Evolutionary conservation across 306 rosid genomes (phyloP).

Genomic region (Sesbania bispinosa): DNA sequence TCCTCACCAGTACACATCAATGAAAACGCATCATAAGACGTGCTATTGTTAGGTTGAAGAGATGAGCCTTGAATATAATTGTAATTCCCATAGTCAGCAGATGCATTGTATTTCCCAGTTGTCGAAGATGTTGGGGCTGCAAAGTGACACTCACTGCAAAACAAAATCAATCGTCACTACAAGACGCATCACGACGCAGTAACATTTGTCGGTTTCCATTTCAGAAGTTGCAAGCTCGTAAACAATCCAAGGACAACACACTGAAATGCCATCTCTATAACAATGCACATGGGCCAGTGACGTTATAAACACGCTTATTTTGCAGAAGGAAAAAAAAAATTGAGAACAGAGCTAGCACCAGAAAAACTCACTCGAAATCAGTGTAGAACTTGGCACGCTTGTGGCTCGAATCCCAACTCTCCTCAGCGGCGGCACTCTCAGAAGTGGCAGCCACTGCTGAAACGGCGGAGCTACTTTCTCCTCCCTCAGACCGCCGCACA

Average conservation of each 20-base stretch:
- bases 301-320: too few species aligned
- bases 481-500: slow-evolving; percentile 50
- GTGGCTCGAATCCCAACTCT: slow-evolving; percentile 57
- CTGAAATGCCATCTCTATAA: neutral
- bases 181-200: neutral
- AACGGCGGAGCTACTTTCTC: slow-evolving; percentile 64
- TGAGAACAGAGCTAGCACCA: too few species aligned
- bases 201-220: neutral
- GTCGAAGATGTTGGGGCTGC: slow-evolving; percentile 41
- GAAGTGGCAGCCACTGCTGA: slow-evolving; percentile 9
- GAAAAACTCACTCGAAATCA: slow-evolving; percentile 58
- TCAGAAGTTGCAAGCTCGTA: too few species aligned
- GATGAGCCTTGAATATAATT: slow-evolving; percentile 41
- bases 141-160: slow-evolving; percentile 62
- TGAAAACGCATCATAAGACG: slow-evolving; percentile 42
- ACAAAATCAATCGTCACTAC: slow-evolving; percentile 12
- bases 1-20: slow-evolving; percentile 38
- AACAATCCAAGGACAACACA: neutral
- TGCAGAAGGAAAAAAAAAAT: neutral
- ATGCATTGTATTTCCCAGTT: slow-evolving; percentile 45
- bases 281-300: neutral
- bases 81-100: slow-evolving; percentile 46
- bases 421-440: slow-evolving; percentile 30
- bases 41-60: slow-evolving; percentile 32
- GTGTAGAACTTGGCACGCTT: slow-evolving; percentile 84